A percentile compares a stretch with the other conserved stretches of the same genome.
Conservation (phyloP, 768 basidiomycete genomes). For the Vararia minispora region DNA sequence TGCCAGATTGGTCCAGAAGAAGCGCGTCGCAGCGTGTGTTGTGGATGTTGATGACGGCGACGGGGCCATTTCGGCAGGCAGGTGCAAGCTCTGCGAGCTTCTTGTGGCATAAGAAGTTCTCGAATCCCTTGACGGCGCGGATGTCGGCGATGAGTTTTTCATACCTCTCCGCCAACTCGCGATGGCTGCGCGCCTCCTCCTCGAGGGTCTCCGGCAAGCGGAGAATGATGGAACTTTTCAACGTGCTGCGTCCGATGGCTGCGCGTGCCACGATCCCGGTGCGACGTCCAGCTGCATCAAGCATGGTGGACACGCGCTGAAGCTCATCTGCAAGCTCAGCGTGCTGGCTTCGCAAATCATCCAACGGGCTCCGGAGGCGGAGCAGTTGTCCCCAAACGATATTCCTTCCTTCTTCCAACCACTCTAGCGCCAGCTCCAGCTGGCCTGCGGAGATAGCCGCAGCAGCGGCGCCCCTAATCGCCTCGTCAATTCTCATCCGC, state of each 20-base stretch:
- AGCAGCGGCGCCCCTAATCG: too few relatives aligned
- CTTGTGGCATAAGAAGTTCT: slow-evolving; percentile 3
- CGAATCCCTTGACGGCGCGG: background rate
- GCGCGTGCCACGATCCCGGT: background rate
- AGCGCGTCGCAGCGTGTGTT: slow-evolving; percentile 5
- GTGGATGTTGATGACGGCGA: slow-evolving; percentile 7
- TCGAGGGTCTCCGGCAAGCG: background rate
- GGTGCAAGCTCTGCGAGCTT: background rate
- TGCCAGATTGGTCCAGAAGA: background rate
- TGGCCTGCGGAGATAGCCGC: too few relatives aligned
- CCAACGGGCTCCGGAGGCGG: slow-evolving; percentile 7
- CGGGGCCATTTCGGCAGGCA: slow-evolving; percentile 4
- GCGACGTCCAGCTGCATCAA: slow-evolving; percentile 1
- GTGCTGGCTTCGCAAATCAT: slow-evolving; percentile 2
- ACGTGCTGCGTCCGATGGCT: background rate
- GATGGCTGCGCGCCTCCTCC: background rate
- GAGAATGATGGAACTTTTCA: background rate
- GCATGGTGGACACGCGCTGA: background rate
- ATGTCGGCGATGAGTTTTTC: background rate
- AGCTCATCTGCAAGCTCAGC: slow-evolving; percentile 4
- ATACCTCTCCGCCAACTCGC: background rate
- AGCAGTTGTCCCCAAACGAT: slow-evolving; percentile 12
- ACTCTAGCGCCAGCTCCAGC: slow-evolving; percentile 5
- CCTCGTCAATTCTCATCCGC: too few relatives aligned
- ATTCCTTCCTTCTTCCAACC: slow-evolving; percentile 6